Conservation (phyloP, 805 yeast species). For the Candida cerambycidarum region DNA sequence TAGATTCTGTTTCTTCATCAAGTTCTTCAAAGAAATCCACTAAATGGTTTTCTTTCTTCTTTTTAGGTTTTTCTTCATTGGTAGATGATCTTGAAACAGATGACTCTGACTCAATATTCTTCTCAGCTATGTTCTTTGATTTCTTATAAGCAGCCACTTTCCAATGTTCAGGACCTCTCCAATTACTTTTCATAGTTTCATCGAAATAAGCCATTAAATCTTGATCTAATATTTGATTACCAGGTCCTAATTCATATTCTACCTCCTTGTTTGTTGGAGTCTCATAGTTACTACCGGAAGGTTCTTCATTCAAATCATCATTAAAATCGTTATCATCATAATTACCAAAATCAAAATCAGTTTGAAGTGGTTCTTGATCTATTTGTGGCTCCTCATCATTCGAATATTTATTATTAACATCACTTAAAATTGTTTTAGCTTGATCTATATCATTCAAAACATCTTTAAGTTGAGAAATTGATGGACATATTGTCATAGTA, state of each 20-base stretch:
- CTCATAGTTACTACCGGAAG: constrained; percentile 1
- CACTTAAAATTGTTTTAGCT: constrained; percentile 46
- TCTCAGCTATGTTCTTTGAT: constrained; percentile 26
- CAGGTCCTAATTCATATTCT: constrained; percentile 16
- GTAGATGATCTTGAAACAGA: too few relatives aligned
- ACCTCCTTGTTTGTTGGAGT: constrained; percentile 8
- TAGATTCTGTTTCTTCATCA: constrained; percentile 32
- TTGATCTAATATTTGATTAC: constrained; percentile 44
- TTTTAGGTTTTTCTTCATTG: constrained; percentile 7
- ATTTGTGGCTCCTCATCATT: constrained; percentile 14
- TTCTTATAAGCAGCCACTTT: constrained; percentile 64
- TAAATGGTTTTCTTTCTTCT: constrained; percentile 23
- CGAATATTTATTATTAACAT: constrained; percentile 35
- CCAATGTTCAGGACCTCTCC: constrained; percentile 96
- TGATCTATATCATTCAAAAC: constrained; percentile 50
- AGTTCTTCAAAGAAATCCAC: constrained; percentile 32
- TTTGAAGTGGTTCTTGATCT: constrained; percentile 4
- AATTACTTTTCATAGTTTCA: constrained; percentile 61
- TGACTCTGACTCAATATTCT: not conserved
- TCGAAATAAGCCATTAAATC: constrained; percentile 83
- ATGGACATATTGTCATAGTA: constrained; percentile 62
- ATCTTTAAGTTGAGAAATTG: constrained; percentile 57
- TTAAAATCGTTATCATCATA: constrained; percentile 19
- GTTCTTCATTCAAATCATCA: constrained; percentile 18
- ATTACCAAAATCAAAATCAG: constrained; percentile 15